A percentile compares a stretch with the other conserved stretches of the same genome.
Evolutionary conservation across 306 rosid species (phyloP).

Genomic region (Dalbergia cochinchinensis): DNA sequence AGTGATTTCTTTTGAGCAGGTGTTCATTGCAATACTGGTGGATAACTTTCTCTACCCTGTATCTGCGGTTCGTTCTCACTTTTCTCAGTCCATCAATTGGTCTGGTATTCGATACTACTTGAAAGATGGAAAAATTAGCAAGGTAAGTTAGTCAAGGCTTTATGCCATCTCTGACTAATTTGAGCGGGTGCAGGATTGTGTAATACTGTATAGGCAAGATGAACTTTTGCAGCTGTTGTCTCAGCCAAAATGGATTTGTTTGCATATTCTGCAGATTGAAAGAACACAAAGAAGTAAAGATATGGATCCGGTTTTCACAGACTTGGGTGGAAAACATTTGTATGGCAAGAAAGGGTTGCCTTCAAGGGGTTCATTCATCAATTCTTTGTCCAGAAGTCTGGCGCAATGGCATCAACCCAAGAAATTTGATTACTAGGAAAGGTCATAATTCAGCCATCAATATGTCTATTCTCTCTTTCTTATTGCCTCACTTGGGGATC

Average conservation of each 20-base stretch:
- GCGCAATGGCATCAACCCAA: conserved; percentile 97
- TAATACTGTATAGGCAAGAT: conserved; percentile 44
- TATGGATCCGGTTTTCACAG: conserved; percentile 82
- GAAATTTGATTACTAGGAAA: conserved; percentile 83
- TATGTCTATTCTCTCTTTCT: conserved; percentile 40
- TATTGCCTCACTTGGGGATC: conserved; percentile 51
- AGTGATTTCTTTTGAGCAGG: conserved; percentile 67
- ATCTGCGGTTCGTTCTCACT: conserved; percentile 92
- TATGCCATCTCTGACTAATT: conserved; percentile 33
- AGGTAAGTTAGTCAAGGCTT: conserved; percentile 64
- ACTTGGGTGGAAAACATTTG: conserved; percentile 95
- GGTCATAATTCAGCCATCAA: conserved; percentile 23
- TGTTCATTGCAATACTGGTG: conserved; percentile 86
- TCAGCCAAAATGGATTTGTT: conserved; percentile 37
- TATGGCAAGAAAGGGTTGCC: conserved; percentile 91
- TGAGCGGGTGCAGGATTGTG: neutral
- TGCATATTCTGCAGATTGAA: conserved; percentile 74
- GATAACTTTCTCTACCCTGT: conserved; percentile 93
- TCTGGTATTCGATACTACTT: conserved; percentile 93
- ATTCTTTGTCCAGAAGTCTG: conserved; percentile 79
- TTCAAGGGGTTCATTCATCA: conserved; percentile 74
- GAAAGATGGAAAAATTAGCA: conserved; percentile 82
- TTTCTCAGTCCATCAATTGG: conserved; percentile 95
- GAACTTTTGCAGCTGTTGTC: conserved; percentile 22
- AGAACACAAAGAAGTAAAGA: conserved; percentile 81